Conservation (phyloP, 73 alveolate species). For the Tetrahymena borealis region DNA sequence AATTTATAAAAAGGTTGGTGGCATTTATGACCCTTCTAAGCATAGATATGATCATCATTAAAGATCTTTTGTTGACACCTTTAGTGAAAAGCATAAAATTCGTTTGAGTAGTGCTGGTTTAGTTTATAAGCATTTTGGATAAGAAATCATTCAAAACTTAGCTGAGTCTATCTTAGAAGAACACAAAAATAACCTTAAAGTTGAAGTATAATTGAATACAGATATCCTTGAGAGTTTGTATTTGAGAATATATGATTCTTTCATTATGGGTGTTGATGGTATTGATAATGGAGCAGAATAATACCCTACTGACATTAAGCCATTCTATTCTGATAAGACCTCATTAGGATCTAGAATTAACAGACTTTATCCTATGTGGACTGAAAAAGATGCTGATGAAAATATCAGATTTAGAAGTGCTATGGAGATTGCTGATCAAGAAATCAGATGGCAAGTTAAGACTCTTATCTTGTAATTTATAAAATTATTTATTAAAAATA, state of each 20-base stretch:
- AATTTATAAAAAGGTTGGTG: slow-evolving; percentile 47
- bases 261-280: slow-evolving; percentile 80
- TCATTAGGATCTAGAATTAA: slow-evolving; percentile 50
- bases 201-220: slow-evolving; percentile 21
- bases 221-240: slow-evolving; percentile 42
- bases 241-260: slow-evolving; percentile 51
- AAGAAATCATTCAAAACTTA: slow-evolving; percentile 59
- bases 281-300: slow-evolving; percentile 80
- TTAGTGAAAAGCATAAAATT: slow-evolving; percentile 30
- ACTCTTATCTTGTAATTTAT: slow-evolving; percentile 25
- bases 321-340: slow-evolving; percentile 56
- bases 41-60: slow-evolving; percentile 89
- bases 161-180: slow-evolving; percentile 10
- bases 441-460: slow-evolving; percentile 56
- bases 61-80: slow-evolving; percentile 63
- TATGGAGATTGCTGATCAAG: slow-evolving; percentile 75
- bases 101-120: slow-evolving; percentile 87
- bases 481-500: neutral
- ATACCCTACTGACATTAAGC: slow-evolving; percentile 43
- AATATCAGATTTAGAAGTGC: slow-evolving; percentile 69
- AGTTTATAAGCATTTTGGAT: slow-evolving; percentile 83
- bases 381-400: slow-evolving; percentile 52
- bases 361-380: slow-evolving; percentile 87
- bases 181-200: neutral
- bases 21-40: slow-evolving; percentile 60